Percentiles rank a stretch among this genome's conserved stretches.
phyloP scores from a whole-genome alignment of 345 rosid genomes.

The Salix koriyanagi region DNA sequence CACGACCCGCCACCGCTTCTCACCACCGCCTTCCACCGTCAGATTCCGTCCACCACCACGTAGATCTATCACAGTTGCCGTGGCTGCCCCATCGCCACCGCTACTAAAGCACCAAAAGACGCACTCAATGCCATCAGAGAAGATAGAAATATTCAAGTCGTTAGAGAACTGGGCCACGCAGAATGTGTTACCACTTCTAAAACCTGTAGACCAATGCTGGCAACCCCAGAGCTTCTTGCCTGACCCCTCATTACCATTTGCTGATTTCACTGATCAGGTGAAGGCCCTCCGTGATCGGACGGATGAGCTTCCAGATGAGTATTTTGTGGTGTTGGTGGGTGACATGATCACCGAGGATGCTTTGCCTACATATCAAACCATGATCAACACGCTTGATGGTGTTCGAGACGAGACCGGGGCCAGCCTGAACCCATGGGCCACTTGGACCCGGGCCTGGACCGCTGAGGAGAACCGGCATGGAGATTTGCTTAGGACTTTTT shows the following conservation, averaged over 20 bases:
- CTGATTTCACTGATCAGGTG: slow-evolving; percentile 55
- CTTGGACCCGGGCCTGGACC: slow-evolving; percentile 71
- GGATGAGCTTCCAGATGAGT: slow-evolving; percentile 57
- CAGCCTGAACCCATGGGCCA: slow-evolving; percentile 65
- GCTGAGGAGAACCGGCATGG: slow-evolving; percentile 84
- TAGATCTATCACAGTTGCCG: slow-evolving; percentile 20
- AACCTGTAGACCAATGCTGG: slow-evolving; percentile 73
- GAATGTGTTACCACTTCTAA: slow-evolving; percentile 51
- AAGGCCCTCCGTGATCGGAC: slow-evolving; percentile 49
- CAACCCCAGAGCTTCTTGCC: slow-evolving; percentile 59
- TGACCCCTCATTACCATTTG: slow-evolving; percentile 33
- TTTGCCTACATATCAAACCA: slow-evolving; percentile 64
- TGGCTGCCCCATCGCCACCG: slow-evolving; percentile 26
- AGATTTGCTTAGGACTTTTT: slow-evolving; percentile 48
- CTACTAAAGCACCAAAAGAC: slow-evolving; percentile 30
- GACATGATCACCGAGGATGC: slow-evolving; percentile 90
- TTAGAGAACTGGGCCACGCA: slow-evolving; percentile 56
- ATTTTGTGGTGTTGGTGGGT: slow-evolving; percentile 69
- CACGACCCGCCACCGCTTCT: neutral
- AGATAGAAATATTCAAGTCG: slow-evolving; percentile 56
- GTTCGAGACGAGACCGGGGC: slow-evolving; percentile 75
- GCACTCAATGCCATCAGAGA: slow-evolving; percentile 65
- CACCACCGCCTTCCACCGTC: slow-evolving; percentile 7
- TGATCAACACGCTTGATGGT: slow-evolving; percentile 70
- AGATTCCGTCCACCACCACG: neutral